Percentiles rank a stretch among this genome's conserved stretches.
phyloP scores from a whole-genome alignment of 129 eudicot genomes.

The Chrysanthemum seticuspe region DNA sequence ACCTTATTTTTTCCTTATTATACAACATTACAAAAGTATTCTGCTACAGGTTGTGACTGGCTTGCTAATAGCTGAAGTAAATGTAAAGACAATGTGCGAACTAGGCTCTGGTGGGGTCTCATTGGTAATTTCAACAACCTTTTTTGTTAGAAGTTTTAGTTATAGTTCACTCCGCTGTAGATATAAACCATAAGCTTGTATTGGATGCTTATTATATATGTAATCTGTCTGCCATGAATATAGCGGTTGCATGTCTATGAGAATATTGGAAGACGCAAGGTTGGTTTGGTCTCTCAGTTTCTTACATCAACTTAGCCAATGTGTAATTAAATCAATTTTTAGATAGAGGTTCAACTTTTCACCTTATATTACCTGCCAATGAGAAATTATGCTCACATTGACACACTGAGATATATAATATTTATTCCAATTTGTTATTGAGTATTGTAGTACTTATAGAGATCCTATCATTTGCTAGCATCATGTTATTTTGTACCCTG shows the following conservation, averaged over 20 bases:
- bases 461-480: not conserved
- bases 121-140: slow-evolving; percentile 54
- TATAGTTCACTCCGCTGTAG: slow-evolving; percentile 8
- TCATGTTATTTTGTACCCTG: not conserved
- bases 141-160: slow-evolving; percentile 19
- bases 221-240: not conserved
- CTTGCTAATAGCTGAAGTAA: slow-evolving; percentile 90
- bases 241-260: too few relatives aligned
- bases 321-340: too few relatives aligned
- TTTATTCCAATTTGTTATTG: not conserved
- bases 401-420: not conserved
- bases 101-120: slow-evolving; percentile 98
- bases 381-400: slow-evolving; percentile 1
- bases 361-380: too few relatives aligned
- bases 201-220: slow-evolving; percentile 5
- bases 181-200: slow-evolving; percentile 10
- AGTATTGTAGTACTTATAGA: not conserved
- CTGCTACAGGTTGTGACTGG: slow-evolving; percentile 83
- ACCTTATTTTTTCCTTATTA: not conserved
- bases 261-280: too few relatives aligned
- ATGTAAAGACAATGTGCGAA: slow-evolving; percentile 94
- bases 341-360: too few relatives aligned
- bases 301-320: too few relatives aligned
- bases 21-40: slow-evolving; percentile 3
- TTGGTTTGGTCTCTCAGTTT: too few relatives aligned